Conservation (phyloP, 371 early-diverging fungal genomes). For the Mortierella sp. region DNA sequence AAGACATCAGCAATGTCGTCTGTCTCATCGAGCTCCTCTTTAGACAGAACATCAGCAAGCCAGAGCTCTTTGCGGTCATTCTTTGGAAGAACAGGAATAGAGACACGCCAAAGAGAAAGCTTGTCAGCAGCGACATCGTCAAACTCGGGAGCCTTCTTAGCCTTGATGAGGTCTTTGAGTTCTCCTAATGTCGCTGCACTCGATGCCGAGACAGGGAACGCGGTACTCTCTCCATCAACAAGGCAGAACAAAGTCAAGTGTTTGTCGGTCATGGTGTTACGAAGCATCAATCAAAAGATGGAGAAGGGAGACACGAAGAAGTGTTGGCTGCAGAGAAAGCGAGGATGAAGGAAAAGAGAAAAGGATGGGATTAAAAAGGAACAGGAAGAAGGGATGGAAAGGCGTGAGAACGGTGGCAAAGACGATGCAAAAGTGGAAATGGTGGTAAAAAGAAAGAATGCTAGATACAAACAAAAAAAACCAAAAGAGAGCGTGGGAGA, state of each 20-base stretch:
- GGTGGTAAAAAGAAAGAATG: no score
- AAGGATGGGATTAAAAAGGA: not conserved
- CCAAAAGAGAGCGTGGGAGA: no score
- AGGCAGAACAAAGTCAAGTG: constrained; percentile 5
- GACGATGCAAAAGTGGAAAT: no score
- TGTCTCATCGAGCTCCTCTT: constrained; percentile 7
- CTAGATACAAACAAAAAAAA: no score
- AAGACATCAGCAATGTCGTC: constrained; percentile 4
- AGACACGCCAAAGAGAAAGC: constrained; percentile 10
- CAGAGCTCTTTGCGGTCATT: not conserved
- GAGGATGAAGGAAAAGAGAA: not conserved
- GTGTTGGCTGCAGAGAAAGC: not conserved
- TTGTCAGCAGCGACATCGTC: constrained; percentile 13
- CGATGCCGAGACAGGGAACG: constrained; percentile 9
- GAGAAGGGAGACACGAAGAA: no score
- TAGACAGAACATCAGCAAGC: constrained; percentile 1
- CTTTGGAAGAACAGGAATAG: constrained; percentile 1
- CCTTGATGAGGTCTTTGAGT: constrained; percentile 11
- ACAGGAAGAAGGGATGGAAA: not conserved
- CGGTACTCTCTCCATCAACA: constrained; percentile 2
- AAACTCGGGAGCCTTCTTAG: constrained; percentile 9
- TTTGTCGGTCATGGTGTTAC: constrained; percentile 12
- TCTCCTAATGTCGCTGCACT: not conserved
- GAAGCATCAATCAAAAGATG: constrained; percentile 15
- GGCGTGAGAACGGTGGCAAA: no score